These are phyloP conservation scores for Coleophoma eucalyptorum DNA, from an alignment of 2,329 filamentous ascomycete species.

Conservation along the genomic window DNA sequence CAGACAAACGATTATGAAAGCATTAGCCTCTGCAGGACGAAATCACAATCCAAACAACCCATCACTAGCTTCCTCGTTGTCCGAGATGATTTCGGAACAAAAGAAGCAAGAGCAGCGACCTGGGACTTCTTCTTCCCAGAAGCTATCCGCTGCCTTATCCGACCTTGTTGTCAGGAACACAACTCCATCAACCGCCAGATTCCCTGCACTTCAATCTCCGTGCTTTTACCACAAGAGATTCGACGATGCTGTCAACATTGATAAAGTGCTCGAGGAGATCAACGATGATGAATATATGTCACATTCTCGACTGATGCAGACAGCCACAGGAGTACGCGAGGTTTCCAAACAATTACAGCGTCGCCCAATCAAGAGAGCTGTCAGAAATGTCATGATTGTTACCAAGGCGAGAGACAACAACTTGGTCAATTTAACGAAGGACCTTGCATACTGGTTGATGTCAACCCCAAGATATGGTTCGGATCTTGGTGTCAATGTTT, in stretches of 20 bases:
- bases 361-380: conserved; percentile 85
- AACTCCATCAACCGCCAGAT: conserved; percentile 34
- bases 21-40: conserved; percentile 64
- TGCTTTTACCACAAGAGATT: conserved; percentile 99
- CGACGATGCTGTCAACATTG: conserved; percentile 91
- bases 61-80: conserved; percentile 50
- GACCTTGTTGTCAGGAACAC: conserved; percentile 36
- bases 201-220: conserved; percentile 78
- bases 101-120: conserved; percentile 18
- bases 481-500: conserved; percentile 90
- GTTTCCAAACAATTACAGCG: conserved; percentile 94
- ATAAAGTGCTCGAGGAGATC: conserved; percentile 93
- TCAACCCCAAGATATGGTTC: conserved; percentile 85
- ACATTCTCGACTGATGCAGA: conserved; percentile 91
- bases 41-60: conserved; percentile 52
- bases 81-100: conserved; percentile 52
- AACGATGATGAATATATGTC: conserved; percentile 85
- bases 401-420: conserved; percentile 96
- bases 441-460: conserved; percentile 84
- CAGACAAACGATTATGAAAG: conserved; percentile 79
- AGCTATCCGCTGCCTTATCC: conserved; percentile 56
- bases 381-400: conserved; percentile 95
- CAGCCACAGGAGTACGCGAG: conserved; percentile 89
- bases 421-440: conserved; percentile 82
- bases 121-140: conserved; percentile 41